Percentiles rank a stretch among this genome's conserved stretches.
phyloP scores from a whole-genome alignment of 2,329 filamentous ascomycete genomes.

The Colletotrichum melonis region DNA sequence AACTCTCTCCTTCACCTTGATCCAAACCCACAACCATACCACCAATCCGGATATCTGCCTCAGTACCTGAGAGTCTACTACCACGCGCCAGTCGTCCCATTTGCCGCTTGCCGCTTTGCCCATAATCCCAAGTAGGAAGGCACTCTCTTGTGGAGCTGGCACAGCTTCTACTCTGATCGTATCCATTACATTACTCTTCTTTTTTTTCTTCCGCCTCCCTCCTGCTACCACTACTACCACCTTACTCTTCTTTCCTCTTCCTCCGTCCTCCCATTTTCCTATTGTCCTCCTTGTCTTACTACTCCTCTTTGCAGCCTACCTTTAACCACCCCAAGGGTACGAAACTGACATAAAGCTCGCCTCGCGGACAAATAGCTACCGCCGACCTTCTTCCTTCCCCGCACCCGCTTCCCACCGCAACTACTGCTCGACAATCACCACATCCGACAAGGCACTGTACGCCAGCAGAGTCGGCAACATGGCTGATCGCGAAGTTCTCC shows the following conservation, averaged over 20 bases:
- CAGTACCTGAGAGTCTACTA: no score
- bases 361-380: background rate
- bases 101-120: constrained; percentile 23
- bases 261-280: background rate
- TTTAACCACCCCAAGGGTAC: no score
- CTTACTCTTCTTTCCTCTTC: background rate
- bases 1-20: constrained; percentile 13
- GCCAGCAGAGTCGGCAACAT: constrained; percentile 50
- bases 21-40: constrained; percentile 6
- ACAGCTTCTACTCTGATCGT: constrained; percentile 9
- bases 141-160: constrained; percentile 23
- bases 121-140: constrained; percentile 33
- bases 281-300: background rate
- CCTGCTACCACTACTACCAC: background rate
- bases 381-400: constrained; percentile 24
- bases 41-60: background rate
- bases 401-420: constrained; percentile 17
- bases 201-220: background rate
- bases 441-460: constrained; percentile 39
- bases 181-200: constrained; percentile 1
- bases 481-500: constrained; percentile 72
- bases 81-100: constrained; percentile 20
- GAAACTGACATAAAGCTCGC: constrained; percentile 15
- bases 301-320: background rate
- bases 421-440: constrained; percentile 40